A percentile compares a stretch with the other conserved stretches of the same genome.
Evolutionary conservation across 2,329 filamentous ascomycete species (phyloP).

Genomic region (Zymoseptoria ardabiliae): DNA sequence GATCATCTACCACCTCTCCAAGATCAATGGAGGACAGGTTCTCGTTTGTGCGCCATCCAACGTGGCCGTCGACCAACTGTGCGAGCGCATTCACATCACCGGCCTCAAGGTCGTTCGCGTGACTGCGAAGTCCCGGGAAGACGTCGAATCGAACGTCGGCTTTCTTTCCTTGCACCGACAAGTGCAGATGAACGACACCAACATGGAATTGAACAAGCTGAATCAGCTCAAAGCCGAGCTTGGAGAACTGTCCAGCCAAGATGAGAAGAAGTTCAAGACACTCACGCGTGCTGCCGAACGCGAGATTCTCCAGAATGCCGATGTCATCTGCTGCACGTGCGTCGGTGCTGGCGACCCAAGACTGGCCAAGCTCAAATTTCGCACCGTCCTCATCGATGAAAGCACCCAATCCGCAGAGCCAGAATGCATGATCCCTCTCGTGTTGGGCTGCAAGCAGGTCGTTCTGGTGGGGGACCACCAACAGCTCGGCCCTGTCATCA

Average conservation of each 20-base stretch:
- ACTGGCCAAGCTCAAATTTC: constrained; percentile 94
- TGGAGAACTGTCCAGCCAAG: constrained; percentile 85
- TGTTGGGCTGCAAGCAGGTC: constrained; percentile 95
- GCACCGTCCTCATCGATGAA: constrained; percentile 95
- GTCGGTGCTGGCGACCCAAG: constrained; percentile 95
- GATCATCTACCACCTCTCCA: constrained; percentile 95
- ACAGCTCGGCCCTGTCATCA: constrained; percentile 95
- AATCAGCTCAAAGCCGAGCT: constrained; percentile 87
- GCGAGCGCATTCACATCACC: constrained; percentile 90
- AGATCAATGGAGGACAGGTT: constrained; percentile 89
- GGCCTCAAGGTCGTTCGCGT: constrained; percentile 94
- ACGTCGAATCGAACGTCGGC: constrained; percentile 96
- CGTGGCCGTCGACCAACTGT: constrained; percentile 95
- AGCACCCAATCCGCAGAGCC: constrained; percentile 97
- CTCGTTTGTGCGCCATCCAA: constrained; percentile 96
- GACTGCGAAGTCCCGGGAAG: constrained; percentile 97
- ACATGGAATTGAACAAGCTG: constrained; percentile 85
- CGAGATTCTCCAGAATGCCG: constrained; percentile 88
- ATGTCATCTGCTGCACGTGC: constrained; percentile 98
- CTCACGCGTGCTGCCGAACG: constrained; percentile 88
- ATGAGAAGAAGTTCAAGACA: constrained; percentile 98
- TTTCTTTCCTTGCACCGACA: constrained; percentile 95
- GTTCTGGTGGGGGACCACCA: constrained; percentile 98
- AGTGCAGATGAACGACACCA: constrained; percentile 91
- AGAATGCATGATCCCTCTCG: constrained; percentile 96